These are phyloP conservation scores for Massospora cicadina DNA, from an alignment of 371 early-diverging fungal species.

Conservation along the genomic window DNA sequence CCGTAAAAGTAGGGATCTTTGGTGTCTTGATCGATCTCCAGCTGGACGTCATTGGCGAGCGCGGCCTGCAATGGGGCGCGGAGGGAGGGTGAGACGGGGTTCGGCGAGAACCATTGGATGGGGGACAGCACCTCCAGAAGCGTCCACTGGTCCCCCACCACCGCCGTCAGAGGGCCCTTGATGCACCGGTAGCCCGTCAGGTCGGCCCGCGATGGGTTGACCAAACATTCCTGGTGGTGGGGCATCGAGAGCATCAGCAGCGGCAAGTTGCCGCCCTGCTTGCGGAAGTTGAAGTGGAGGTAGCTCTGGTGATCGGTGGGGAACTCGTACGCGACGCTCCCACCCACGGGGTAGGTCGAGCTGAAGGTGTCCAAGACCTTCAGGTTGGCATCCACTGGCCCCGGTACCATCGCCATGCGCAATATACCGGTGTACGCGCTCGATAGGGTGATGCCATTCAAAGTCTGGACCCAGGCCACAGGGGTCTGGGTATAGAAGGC, in stretches of 20 bases:
- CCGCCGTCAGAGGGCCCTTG: slow-evolving; percentile 47
- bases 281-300: slow-evolving; percentile 12
- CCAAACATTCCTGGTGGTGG: slow-evolving; percentile 29
- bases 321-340: slow-evolving; percentile 15
- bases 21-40: slow-evolving; percentile 23
- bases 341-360: slow-evolving; percentile 18
- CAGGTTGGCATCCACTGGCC: slow-evolving; percentile 8
- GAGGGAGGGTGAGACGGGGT: slow-evolving; percentile 18
- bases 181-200: slow-evolving; percentile 23
- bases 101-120: slow-evolving; percentile 21
- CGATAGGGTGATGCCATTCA: not conserved
- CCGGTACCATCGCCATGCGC: slow-evolving; percentile 11
- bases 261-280: slow-evolving; percentile 11
- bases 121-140: slow-evolving; percentile 24
- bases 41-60: slow-evolving; percentile 22
- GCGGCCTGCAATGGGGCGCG: slow-evolving; percentile 19
- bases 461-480: not conserved
- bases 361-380: slow-evolving; percentile 13
- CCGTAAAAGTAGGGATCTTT: slow-evolving; percentile 53
- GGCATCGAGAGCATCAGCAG: slow-evolving; percentile 30
- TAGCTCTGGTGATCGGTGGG: not conserved
- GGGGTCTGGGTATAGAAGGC: slow-evolving; percentile 11
- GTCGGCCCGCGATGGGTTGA: slow-evolving; percentile 15
- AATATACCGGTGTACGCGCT: slow-evolving; percentile 9
- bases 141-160: slow-evolving; percentile 34